Base-by-base conservation (phyloP, 2,329 filamentous ascomycete species). In the Fonsecaea monophora region DNA sequence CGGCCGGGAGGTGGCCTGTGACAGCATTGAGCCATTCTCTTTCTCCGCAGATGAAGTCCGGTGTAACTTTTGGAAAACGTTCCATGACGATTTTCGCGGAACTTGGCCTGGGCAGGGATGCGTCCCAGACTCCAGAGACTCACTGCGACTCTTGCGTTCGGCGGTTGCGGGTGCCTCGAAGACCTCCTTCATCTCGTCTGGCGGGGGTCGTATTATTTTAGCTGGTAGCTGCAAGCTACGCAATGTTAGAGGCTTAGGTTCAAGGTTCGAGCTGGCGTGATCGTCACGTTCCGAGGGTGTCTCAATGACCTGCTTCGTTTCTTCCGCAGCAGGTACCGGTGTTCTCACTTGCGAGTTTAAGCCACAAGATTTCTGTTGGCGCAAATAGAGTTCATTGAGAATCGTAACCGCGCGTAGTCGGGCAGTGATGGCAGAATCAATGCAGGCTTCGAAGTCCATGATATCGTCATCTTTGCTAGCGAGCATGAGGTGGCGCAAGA, bases 351-450 rank as follows among this genome's bases (percentile, higher is more conserved):
- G 50, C 15, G 53, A 53, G n/a, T 48, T 40, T 4, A 53, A 32
- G n/a, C 66, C 65, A 13, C 58, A 50, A 13, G 53, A 58, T 55
- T 60, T 68, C 62, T 68, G 66, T 32, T 66, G 60, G 10, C 67
- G 67, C 12, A 66, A 53, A 45, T 69, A 69, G 18, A 69, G 48
- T 55, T 69, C 64, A 25, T 67, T 66, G 32, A 69, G 67, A 15
- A 66, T 66, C 18, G 61, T 66, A 45, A 69, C 59, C 30, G 67
- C 67, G 25, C 53, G 62, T 8, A 66, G 34, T 21, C 67, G 45
- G 25, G 67, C 64, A 40, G 50, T 61, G n/a, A 69, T 66, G 18
- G 67, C 67, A 1, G 64, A 64, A 32, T 69, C 60, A 61, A 66
- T 62, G 42, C 60, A 64, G 6, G 37, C 37, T 48, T 66, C 60